Evolutionary conservation across 495 filamentous ascomycete genomes (phyloP), one percentile per base, ranked within the genome.

Genomic region (Lineolata rhizophorae): DNA sequence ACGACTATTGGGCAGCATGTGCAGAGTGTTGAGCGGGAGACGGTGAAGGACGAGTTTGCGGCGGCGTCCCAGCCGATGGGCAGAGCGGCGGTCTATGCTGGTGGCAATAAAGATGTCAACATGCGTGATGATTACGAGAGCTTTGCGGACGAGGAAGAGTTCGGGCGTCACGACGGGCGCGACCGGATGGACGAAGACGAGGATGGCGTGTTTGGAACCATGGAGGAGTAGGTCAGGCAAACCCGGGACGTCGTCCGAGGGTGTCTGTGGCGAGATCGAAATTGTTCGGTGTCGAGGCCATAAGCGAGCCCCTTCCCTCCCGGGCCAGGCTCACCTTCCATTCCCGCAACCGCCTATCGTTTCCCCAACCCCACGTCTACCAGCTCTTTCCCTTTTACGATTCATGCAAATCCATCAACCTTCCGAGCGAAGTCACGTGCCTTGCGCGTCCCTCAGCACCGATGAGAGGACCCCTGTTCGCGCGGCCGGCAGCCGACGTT

Each of bases 221-320:
- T 94, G 85, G 87, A 97, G 48, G 82, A 87, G 53, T 92, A 42
- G 27, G 26, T n/a, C n/a, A n/a, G n/a, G n/a, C n/a, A n/a, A n/a
- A n/a, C n/a, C n/a, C n/a, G n/a, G n/a, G n/a, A n/a, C n/a, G n/a
- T n/a, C n/a, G n/a, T n/a, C n/a, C n/a, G n/a, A n/a, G n/a, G n/a
- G n/a, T n/a, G n/a, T n/a, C n/a, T n/a, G n/a, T n/a, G n/a, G n/a
- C n/a, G n/a, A n/a, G n/a, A n/a, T n/a, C n/a, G n/a, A n/a, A n/a
- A n/a, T n/a, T n/a, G n/a, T n/a, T n/a, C n/a, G n/a, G n/a, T n/a
- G n/a, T n/a, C n/a, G n/a, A n/a, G n/a, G n/a, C 22, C 22, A 26
- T 26, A 26, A 26, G n/a, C 22, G 8, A 26, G n/a, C 22, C 22
- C 22, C 8, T 26, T 26, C 22, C 22, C 22, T 26, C 8, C n/a